Conservation (phyloP, 352 stramenopile species). For the Hyaloperonospora brassicae region DNA sequence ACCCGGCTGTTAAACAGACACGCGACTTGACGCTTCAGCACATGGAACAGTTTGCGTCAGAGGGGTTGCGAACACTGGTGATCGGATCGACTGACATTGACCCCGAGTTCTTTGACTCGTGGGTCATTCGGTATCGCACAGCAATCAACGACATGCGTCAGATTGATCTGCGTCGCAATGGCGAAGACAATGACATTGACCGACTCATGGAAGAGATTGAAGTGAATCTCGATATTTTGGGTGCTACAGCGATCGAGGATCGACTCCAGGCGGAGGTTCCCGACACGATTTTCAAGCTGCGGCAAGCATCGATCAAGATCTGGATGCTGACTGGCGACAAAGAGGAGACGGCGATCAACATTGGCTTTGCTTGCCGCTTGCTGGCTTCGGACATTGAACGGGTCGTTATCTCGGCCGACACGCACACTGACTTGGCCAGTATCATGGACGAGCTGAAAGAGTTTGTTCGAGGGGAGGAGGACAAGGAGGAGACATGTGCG, state of each 20-base stretch:
- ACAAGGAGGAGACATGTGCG: slow-evolving; percentile 23
- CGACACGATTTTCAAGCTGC: slow-evolving; percentile 88
- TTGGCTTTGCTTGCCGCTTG: slow-evolving; percentile 89
- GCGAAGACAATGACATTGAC: slow-evolving; percentile 75
- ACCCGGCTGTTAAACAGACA: slow-evolving; percentile 38
- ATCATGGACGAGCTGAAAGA: slow-evolving; percentile 58
- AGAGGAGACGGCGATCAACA: slow-evolving; percentile 94
- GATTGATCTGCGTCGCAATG: slow-evolving; percentile 67
- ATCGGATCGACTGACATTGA: slow-evolving; percentile 67
- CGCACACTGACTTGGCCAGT: slow-evolving; percentile 52
- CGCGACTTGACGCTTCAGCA: slow-evolving; percentile 69
- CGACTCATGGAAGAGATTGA: slow-evolving; percentile 83
- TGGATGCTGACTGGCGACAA: slow-evolving; percentile 95
- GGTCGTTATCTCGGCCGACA: slow-evolving; percentile 72
- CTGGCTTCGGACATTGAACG: slow-evolving; percentile 90
- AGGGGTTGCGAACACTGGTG: slow-evolving; percentile 87
- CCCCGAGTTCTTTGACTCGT: slow-evolving; percentile 47
- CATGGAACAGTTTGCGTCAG: slow-evolving; percentile 83
- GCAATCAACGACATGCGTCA: slow-evolving; percentile 83
- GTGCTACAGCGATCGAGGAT: slow-evolving; percentile 92
- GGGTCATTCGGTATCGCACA: slow-evolving; percentile 57
- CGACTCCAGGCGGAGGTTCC: slow-evolving; percentile 88
- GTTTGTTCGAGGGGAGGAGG: slow-evolving; percentile 26
- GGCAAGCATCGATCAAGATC: slow-evolving; percentile 89
- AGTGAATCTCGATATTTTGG: slow-evolving; percentile 78